A percentile compares a stretch with the other conserved stretches of the same genome.
phyloP scores from a whole-genome alignment of 257 asterid species.

The Ajuga chamaepitys region DNA sequence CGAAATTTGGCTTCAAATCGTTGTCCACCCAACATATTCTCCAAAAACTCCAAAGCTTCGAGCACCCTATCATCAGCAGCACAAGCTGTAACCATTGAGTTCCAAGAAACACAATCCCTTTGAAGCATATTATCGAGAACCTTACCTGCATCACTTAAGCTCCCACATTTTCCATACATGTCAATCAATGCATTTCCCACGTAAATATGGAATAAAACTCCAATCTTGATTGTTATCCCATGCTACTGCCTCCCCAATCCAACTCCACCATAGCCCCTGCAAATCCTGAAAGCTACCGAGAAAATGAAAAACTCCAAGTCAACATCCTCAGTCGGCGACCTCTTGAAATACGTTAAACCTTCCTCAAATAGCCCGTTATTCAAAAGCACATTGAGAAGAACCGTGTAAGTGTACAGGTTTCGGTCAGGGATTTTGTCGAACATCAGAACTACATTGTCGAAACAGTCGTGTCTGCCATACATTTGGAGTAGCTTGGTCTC shows the following conservation, averaged over 20 bases:
- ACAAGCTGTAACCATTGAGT: slow-evolving; percentile 61
- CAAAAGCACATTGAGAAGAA: slow-evolving; percentile 36
- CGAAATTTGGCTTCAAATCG: slow-evolving; percentile 34
- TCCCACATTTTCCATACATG: slow-evolving; percentile 69
- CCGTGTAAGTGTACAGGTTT: slow-evolving; percentile 52
- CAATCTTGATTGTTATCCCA: slow-evolving; percentile 40
- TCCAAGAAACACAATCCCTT: slow-evolving; percentile 73
- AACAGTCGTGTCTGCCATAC: slow-evolving; percentile 39
- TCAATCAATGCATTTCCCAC: slow-evolving; percentile 74
- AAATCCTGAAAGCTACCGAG: slow-evolving; percentile 56
- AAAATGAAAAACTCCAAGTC: slow-evolving; percentile 68
- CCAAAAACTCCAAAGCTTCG: slow-evolving; percentile 42
- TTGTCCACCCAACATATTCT: slow-evolving; percentile 38
- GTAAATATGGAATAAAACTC: slow-evolving; percentile 43
- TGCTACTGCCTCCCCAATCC: slow-evolving; percentile 68
- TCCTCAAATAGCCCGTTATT: slow-evolving; percentile 33
- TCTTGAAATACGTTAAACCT: slow-evolving; percentile 34
- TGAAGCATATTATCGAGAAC: slow-evolving; percentile 31
- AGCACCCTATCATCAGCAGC: slow-evolving; percentile 43
- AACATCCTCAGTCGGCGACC: slow-evolving; percentile 38
- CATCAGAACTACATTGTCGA: slow-evolving; percentile 24
- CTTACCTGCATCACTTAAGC: slow-evolving; percentile 43
- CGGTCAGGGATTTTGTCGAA: slow-evolving; percentile 62
- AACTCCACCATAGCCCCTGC: slow-evolving; percentile 57
- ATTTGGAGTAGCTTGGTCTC: slow-evolving; percentile 49